Base-by-base conservation (phyloP, 1,284 basidiomycete species). In the Puccinia horiana region DNA sequence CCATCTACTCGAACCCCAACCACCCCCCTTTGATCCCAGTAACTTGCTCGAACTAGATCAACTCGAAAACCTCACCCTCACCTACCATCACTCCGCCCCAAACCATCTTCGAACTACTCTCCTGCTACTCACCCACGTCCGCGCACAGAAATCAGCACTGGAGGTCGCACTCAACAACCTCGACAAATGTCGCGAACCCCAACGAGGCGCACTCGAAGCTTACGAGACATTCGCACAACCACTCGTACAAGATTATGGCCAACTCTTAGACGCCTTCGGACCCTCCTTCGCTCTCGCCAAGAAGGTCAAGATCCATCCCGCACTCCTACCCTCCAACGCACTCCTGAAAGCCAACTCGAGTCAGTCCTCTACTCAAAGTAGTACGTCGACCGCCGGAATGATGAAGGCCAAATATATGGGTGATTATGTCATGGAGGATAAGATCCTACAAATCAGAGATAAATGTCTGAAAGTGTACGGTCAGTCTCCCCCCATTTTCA, bases 381-480 rank as follows among this genome's bases (percentile, higher is more conserved):
- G 8, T n/a, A 72, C 65, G 32, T 35, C 29, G 23, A 32, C 70
- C 14, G 16, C 54, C 29, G 58, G 37, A 6, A 26, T 52, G 16
- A n/a, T 73, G 73, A 90, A 88, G 76, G 89, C 89, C 9, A 89
- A 93, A 72, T 92, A 91, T n/a, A 86, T 94, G 77, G 92, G 91
- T 9, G 92, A 93, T 85, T 94, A 94, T 86, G 93, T 94, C 29
- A 91, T 91, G 42, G 89, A 89, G 84, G 90, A 88, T 76, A 93
- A 92, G 88, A 94, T 94, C 92, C 89, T 90, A 83, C 90, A 93
- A 84, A 93, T 94, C 0, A 91, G 91, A 0, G 91, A 92, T 37
- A 91, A 90, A 4, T 94, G 93, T 85, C 86, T 88, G n/a, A 90
- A 90, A 82, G 91, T 91, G 42, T 91, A 93, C 87, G 90, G 92